Evolutionary conservation across 768 basidiomycete species (phyloP).

Genomic region (Strobilomyces confusus): DNA sequence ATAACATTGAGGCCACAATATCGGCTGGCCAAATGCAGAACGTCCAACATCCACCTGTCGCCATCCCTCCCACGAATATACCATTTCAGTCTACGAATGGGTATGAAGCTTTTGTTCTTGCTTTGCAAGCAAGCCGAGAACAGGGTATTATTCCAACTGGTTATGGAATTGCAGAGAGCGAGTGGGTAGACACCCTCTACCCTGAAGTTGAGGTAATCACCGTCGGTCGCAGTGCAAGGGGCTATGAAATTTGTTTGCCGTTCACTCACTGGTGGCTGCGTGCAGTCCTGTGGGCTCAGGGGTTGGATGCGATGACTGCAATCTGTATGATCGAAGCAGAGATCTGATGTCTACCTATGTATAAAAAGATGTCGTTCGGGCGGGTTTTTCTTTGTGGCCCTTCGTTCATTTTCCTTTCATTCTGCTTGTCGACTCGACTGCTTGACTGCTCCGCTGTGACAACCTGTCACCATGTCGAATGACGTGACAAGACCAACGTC

Average conservation of each 20-base stretch:
- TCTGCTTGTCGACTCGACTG: not conserved
- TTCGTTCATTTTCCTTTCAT: not conserved
- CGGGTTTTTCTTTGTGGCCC: not conserved
- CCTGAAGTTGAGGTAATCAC: constrained; percentile 6
- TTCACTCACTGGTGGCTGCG: constrained; percentile 5
- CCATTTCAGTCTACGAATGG: not conserved
- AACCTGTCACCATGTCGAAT: not conserved
- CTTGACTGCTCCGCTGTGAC: no score
- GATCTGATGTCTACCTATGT: not conserved
- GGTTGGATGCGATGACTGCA: constrained; percentile 4
- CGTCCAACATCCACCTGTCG: not conserved
- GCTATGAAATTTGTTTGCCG: not conserved
- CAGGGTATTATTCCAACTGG: not conserved
- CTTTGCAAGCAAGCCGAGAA: not conserved
- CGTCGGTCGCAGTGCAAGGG: not conserved
- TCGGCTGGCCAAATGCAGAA: not conserved
- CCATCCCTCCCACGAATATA: not conserved
- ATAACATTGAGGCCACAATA: no score
- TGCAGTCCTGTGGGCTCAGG: constrained; percentile 4
- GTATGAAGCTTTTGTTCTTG: not conserved
- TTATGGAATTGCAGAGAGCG: constrained; percentile 5
- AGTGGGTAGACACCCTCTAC: not conserved
- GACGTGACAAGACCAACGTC: not conserved
- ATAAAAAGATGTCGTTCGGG: constrained; percentile 1
- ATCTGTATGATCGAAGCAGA: constrained; percentile 2